Evolutionary conservation across 306 rosid genomes (phyloP).

Genomic region (Cucurbita maxima): DNA sequence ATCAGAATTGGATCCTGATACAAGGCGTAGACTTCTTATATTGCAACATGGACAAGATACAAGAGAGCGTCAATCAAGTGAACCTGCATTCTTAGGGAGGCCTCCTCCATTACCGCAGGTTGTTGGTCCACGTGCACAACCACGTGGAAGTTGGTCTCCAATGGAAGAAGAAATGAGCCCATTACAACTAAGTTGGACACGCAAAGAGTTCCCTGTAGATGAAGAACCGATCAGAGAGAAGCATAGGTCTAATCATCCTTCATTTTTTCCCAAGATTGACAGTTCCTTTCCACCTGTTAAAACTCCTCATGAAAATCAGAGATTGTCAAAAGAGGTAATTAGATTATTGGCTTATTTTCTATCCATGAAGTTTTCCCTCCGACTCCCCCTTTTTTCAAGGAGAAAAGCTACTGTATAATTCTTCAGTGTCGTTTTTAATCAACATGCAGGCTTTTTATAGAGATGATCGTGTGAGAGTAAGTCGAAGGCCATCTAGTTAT

Average conservation of each 20-base stretch:
- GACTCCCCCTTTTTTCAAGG: neutral
- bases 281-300: conserved; percentile 57
- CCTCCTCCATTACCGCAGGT: conserved; percentile 37
- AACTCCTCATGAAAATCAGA: conserved; percentile 54
- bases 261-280: conserved; percentile 66
- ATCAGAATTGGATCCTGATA: conserved; percentile 97
- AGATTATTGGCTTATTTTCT: conserved; percentile 6
- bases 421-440: neutral
- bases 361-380: conserved; percentile 5
- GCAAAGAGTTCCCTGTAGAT: conserved; percentile 67
- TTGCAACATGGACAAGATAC: conserved; percentile 98
- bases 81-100: conserved; percentile 59
- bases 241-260: conserved; percentile 51
- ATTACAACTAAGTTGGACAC: conserved; percentile 33
- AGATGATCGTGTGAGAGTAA: conserved; percentile 72
- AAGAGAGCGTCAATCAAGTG: conserved; percentile 52
- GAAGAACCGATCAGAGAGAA: conserved; percentile 63
- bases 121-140: conserved; percentile 40
- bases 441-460: conserved; percentile 62
- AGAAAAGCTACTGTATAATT: neutral
- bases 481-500: conserved; percentile 38
- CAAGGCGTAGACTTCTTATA: conserved; percentile 96
- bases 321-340: conserved; percentile 71
- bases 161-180: conserved; percentile 87
- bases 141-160: conserved; percentile 70